Base-by-base conservation (phyloP, 2,329 filamentous ascomycete genomes). In the Huntiella decipiens region DNA sequence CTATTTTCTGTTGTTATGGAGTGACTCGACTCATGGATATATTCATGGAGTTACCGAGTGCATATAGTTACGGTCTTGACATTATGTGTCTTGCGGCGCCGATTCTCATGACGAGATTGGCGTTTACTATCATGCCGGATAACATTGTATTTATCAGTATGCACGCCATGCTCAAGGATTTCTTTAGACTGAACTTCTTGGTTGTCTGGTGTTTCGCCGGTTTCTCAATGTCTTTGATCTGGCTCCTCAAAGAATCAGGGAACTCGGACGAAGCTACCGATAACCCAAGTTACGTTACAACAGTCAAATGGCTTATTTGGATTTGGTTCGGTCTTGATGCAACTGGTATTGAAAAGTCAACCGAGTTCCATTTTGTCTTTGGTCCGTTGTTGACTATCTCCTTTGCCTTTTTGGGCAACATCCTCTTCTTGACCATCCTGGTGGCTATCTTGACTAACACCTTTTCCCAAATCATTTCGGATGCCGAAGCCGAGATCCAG, bases 241-340 rank as follows among this genome's bases (percentile, higher is more conserved):
- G 79, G 78, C 70, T 84, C 5, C 55, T 63, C 32, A 49, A 49
- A 11, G 47, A 49, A 31, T 49, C 47, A n/a, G 37, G 40, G 4
- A 49, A 49, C 47, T 49, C 47, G 11, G 47, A 49, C 16, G 40
- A 42, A n/a, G 56, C 54, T 19, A 55, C 55, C 1, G 49, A 60
- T 49, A 52, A 56, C 16, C 59, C 61, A 2, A 56, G 55, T 34
- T 66, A 63, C 62, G 57, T 60, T 28, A 78, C 76, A 0, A 79
- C 83, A 43, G 71, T 71, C 31, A 82, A 82, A 58, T 84, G 79
- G 79, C 79, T 84, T 68, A 66, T 84, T 2, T 83, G 77, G 75
- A 80, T 84, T 53, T 84, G 79, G 79, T 84, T 84, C 53, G 79
- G 79, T 1, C 70, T 84, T 1, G 79, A 83, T 50, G 79, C 67